Evolutionary conservation across 148 eudicot species (phyloP), one percentile per base, ranked within the genome.

Genomic region (Camellia japonica): DNA sequence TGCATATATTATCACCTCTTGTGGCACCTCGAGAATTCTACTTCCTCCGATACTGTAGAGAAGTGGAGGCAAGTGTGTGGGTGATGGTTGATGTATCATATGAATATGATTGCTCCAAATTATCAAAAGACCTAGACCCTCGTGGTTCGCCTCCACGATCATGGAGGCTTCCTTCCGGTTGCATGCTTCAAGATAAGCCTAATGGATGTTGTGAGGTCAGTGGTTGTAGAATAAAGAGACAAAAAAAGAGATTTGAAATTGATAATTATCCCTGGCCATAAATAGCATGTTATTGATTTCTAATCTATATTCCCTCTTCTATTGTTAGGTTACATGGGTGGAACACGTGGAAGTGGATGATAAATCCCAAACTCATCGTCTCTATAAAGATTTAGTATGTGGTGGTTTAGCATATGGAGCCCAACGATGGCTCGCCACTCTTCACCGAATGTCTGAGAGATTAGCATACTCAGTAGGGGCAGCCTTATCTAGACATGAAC

Each of bases 111-210:
- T 30, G 38, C 38, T 30, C 38, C 38, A 30, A 30, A 30, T 30
- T 30, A 30, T 30, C 38, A 30, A 30, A 30, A 30, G 41, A 51
- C 66, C 76, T 47, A 54, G 69, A 23, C 60, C 80, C 79, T 44
- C 56, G 47, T 79, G 68, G 30, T 73, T 58, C 78, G 19, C 71
- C 86, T 7, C 79, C 82, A 63, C 84, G 73, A 42, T 83, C 79
- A 30, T 89, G 90, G 91, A 86, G 81, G 84, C 81, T 79, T 77
- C 95, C 95, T 77, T 91, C 95, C 15, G 93, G 95, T 3, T 91
- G 88, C 80, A 76, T 88, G 84, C 82, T 91, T 83, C 72, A 88
- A 79, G 83, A 83, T 61, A 66, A 78, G 80, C 68, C 88, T 4
- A 80, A 87, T 79, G 87, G 87, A 64, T 54, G 77, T 78, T 88